These are phyloP conservation scores for Phycomyces nitens DNA, from an alignment of 192 early-diverging fungal genomes.

Conservation along the genomic window DNA sequence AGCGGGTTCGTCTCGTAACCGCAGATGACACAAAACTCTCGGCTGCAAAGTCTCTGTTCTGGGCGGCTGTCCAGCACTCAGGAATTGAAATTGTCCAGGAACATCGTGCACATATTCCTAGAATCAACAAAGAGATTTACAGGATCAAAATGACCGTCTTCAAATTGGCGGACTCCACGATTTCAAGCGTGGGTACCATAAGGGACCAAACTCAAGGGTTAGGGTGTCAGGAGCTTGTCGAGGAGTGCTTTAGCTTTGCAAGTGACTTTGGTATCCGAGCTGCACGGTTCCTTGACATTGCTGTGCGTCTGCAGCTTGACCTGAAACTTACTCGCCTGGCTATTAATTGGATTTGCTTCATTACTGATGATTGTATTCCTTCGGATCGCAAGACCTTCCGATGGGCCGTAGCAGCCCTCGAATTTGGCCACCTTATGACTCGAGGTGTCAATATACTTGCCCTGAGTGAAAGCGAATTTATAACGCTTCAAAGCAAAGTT, in stretches of 20 bases:
- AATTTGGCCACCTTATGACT: constrained; percentile 77
- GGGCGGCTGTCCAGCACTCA: constrained; percentile 42
- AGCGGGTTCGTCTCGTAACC: constrained; percentile 55
- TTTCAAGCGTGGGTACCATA: constrained; percentile 55
- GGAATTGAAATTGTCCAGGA: constrained; percentile 48
- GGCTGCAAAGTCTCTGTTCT: constrained; percentile 46
- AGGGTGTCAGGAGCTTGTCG: constrained; percentile 59
- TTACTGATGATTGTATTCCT: constrained; percentile 76
- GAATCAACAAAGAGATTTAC: constrained; percentile 55
- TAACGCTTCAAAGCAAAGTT: constrained; percentile 64
- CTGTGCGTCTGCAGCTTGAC: constrained; percentile 56
- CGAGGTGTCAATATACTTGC: constrained; percentile 67
- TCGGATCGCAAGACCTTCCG: constrained; percentile 79
- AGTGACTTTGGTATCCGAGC: constrained; percentile 65
- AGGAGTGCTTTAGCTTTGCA: constrained; percentile 70
- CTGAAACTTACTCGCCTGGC: constrained; percentile 65
- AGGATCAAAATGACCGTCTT: constrained; percentile 56
- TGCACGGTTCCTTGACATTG: constrained; percentile 55
- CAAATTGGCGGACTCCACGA: constrained; percentile 49
- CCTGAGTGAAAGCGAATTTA: constrained; percentile 69
- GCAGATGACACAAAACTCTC: constrained; percentile 38
- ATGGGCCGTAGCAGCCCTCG: constrained; percentile 81
- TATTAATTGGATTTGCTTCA: constrained; percentile 85
- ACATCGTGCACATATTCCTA: constrained; percentile 53
- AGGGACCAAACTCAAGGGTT: constrained; percentile 42